Evolutionary conservation across 495 filamentous ascomycete species (phyloP), one percentile per base, ranked within the genome.

Genomic region (Rhizodiscina lignyota): DNA sequence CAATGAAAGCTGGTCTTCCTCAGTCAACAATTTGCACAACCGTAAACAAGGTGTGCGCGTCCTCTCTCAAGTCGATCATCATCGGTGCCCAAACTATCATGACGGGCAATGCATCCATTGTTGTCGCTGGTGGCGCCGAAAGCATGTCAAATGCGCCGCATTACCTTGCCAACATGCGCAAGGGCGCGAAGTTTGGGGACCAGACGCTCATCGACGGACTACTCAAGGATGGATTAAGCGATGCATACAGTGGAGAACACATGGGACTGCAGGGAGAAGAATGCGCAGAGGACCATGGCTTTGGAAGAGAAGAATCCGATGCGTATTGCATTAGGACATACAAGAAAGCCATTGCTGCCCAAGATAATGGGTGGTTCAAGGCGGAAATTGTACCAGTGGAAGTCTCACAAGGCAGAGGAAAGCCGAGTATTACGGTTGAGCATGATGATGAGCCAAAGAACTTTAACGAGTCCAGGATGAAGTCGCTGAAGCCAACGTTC

Each of bases 131-230:
- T 47, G 89, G 89, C 39, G 71, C 86, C 39, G 89, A 97, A 66
- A 89, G 82, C 60, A 97, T 97, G 89, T 86, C 83, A 42, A 96
- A 94, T 63, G 67, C 74, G 32, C 91, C 91, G n/a, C 85, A 96
- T 62, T 97, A 97, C 64, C 73, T 93, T 30, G 82, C 83, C 30
- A 77, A 63, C 48, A 63, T 85, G 18, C 80, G 89, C 45, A 72
- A 59, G 33, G 89, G 89, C 32, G 70, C 74, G 52, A 94, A 94
- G 62, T 96, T 82, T 59, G 89, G 89, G 47, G 68, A 93, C 61
- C 75, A 81, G 53, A 70, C 59, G 21, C 62, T 96, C 38, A 68
- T 96, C 11, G 89, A 97, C 53, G 89, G 84, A 35, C 72, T 96
- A 41, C 68, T 91, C 44, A 79, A 81, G 60, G 89, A 97, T 51